Evolutionary conservation across 2,329 filamentous ascomycete species (phyloP).

Genomic region (Kalmusia sp.): DNA sequence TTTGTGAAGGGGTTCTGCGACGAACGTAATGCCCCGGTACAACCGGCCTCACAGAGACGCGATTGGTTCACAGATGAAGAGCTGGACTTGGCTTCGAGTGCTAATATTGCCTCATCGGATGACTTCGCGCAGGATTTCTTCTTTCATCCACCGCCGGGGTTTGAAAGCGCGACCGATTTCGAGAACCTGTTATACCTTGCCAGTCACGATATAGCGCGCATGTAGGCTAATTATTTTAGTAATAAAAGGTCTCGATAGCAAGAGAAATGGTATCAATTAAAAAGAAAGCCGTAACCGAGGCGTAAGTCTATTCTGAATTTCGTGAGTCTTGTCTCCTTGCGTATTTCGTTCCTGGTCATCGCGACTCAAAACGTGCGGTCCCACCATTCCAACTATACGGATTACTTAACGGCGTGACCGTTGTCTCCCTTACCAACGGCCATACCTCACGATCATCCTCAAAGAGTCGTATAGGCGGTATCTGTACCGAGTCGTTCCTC

Average conservation of each 20-base stretch:
- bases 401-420: too few relatives aligned
- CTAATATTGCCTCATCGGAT: background rate
- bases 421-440: background rate
- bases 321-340: too few relatives aligned
- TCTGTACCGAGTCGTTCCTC: background rate
- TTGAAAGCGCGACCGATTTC: background rate
- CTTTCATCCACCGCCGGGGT: background rate
- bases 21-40: background rate
- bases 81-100: background rate
- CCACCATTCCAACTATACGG: background rate
- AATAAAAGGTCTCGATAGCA: too few relatives aligned
- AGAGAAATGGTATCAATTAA: too few relatives aligned
- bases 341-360: too few relatives aligned
- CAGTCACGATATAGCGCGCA: background rate
- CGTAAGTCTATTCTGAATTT: too few relatives aligned
- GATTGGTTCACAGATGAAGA: background rate
- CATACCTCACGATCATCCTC: constrained; percentile 3
- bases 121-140: background rate
- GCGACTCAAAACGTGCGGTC: background rate
- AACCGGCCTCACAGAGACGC: background rate
- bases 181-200: background rate
- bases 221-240: constrained; percentile 1
- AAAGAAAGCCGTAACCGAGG: too few relatives aligned
- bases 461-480: background rate
- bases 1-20: constrained; percentile 4